Evolutionary conservation across 2,329 filamentous ascomycete genomes (phyloP).

Genomic region (Coccinonectria pachysandricola): DNA sequence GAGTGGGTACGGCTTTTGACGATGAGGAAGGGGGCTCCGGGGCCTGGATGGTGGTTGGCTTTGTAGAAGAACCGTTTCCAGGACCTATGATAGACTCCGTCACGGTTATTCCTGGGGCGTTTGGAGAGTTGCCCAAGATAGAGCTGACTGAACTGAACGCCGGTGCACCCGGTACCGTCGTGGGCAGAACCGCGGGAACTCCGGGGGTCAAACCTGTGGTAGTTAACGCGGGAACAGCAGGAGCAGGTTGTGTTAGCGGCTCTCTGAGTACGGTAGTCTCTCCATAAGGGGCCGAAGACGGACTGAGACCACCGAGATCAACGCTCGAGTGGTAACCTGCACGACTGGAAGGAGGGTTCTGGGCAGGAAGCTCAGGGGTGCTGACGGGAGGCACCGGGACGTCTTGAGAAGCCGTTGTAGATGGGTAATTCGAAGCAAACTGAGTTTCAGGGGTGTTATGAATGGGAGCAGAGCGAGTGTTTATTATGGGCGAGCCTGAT

Average conservation of each 20-base stretch:
- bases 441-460: slow-evolving; percentile 1
- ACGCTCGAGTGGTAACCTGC: slow-evolving; percentile 10
- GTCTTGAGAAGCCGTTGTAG: too few relatives aligned
- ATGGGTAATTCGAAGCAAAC: too few relatives aligned
- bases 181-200: too few relatives aligned
- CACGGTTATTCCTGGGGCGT: too few relatives aligned
- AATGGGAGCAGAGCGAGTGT: slow-evolving; percentile 2
- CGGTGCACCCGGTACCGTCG: too few relatives aligned
- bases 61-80: neutral
- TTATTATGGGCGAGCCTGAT: slow-evolving; percentile 2
- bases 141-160: too few relatives aligned
- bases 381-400: too few relatives aligned
- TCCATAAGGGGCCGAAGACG: slow-evolving; percentile 6
- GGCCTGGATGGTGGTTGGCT: slow-evolving; percentile 4
- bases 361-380: slow-evolving; percentile 2
- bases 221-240: slow-evolving; percentile 5
- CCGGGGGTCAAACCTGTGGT: slow-evolving; percentile 3
- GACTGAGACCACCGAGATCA: slow-evolving; percentile 14
- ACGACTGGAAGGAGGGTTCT: slow-evolving; percentile 6
- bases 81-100: slow-evolving; percentile 3
- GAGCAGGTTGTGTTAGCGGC: slow-evolving; percentile 4
- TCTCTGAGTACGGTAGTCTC: slow-evolving; percentile 2
- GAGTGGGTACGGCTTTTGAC: slow-evolving; percentile 4
- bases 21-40: slow-evolving; percentile 5
- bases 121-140: too few relatives aligned